Base-by-base conservation (phyloP, 2,329 filamentous ascomycete genomes). In the Calonectria henricotiae region DNA sequence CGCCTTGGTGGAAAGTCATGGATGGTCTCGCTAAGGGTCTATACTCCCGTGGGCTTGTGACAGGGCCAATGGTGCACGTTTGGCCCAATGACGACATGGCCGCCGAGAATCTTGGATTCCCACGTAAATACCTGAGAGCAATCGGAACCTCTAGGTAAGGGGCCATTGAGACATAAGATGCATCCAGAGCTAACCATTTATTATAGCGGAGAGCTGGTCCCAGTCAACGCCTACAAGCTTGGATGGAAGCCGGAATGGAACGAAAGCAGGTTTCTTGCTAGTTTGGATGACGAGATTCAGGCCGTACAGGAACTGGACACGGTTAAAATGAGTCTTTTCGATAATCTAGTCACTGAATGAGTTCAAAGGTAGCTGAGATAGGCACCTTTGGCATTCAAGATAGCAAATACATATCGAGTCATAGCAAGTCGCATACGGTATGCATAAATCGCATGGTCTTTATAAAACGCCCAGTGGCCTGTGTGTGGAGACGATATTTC, bases 51-150 rank as follows among this genome's bases (percentile, higher is more conserved):
- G 79, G 78, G 6, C 77, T 83, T 5, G 75, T 82, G 0, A 55
- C 67, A 0, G 71, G 80, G 1, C 70, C 79, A 1, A 66, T 67
- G 4, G 66, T 68, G 8, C 60, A 75, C 11, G 35, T 76, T 23
- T 83, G 80, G 82, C 74, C 79, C 1, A 79, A 74, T 44, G 75
- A 80, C 9, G 77, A 83, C 0, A 62, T 76, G 58, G 81, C 79
- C 5, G 79, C 80, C 1, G 76, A 82, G 17, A 41, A 49, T 2
- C 70, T 82, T 3, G 78, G 76, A 0, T 77, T 82, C n/a, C 82
- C 81, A 5, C 67, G 65, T 3, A 46, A 35, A n/a, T 77, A 70
- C 63, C 66, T 80, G n/a, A 68, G 71, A 11, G 68, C 73, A 8
- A 78, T 80, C 64, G 74, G 75, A 25, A 76, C 74, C 27, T 76